phyloP scores from a whole-genome alignment of 495 filamentous ascomycete species.

The Lindgomyces ingoldianus region DNA sequence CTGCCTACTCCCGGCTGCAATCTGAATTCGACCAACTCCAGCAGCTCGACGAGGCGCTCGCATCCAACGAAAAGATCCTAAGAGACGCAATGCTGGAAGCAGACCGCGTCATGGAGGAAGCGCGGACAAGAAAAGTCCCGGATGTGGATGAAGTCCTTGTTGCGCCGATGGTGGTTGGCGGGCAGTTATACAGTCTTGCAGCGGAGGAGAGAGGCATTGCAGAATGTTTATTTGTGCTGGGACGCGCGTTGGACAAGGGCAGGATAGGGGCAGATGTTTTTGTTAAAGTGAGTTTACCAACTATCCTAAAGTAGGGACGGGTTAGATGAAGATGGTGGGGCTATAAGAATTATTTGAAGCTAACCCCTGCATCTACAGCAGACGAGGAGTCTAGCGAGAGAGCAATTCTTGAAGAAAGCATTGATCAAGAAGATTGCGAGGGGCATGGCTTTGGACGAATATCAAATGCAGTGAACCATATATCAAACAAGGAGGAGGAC shows the following conservation, averaged over 20 bases:
- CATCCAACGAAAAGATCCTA: conserved; percentile 75
- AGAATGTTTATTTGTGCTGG: conserved; percentile 83
- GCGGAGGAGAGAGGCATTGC: conserved; percentile 82
- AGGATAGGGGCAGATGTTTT: conserved; percentile 79
- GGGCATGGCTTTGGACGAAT: conserved; percentile 71
- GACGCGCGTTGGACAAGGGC: conserved; percentile 77
- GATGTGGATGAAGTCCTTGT: conserved; percentile 86
- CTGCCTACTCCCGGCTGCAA: conserved; percentile 65
- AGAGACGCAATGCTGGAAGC: conserved; percentile 75
- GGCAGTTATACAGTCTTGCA: conserved; percentile 84
- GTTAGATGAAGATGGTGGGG: not conserved
- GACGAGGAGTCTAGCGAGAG: conserved; percentile 78
- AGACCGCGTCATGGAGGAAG: conserved; percentile 72
- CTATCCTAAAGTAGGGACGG: conserved; percentile 25
- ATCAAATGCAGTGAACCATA: conserved; percentile 30
- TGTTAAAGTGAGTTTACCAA: too few relatives aligned
- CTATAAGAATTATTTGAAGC: too few relatives aligned
- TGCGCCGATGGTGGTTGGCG: conserved; percentile 88
- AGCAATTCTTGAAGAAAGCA: conserved; percentile 89
- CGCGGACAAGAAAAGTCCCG: conserved; percentile 57
- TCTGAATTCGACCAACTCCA: conserved; percentile 69
- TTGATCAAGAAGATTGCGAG: conserved; percentile 82
- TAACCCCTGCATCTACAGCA: too few relatives aligned
- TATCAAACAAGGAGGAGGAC: too few relatives aligned
- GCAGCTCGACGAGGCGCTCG: conserved; percentile 65